Base-by-base conservation (phyloP, 768 basidiomycete genomes). In the Pleurotus eryngii region DNA sequence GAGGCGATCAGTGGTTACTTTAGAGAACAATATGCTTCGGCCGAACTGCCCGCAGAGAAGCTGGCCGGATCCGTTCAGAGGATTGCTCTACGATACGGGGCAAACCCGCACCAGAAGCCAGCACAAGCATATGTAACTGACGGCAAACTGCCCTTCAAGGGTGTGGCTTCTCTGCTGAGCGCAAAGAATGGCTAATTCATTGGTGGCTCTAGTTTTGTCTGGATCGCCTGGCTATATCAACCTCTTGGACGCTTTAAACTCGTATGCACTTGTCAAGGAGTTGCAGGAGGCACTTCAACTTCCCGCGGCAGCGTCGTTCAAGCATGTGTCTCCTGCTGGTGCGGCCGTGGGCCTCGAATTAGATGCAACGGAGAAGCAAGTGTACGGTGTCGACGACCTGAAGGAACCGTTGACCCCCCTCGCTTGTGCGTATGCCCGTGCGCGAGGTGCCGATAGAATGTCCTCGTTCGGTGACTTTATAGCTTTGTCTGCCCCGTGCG, bases 391-490 rank as follows among this genome's bases (percentile, higher is more conserved):
- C 0, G 95, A 98, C 38, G 97, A 98, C 65, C 78, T 98, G 58
- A 95, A 94, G 67, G 91, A 92, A 67, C 80, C 88, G 22, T 77
- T 99, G 27, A 94, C 95, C 0, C 85, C 90, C 6, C 80, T 98
- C 49, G 95, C 97, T 18, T 81, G 83, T 55, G 97, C 97, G 0
- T 99, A 99, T 64, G 96, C 97, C 46, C 87, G 97, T 46, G 97
- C 97, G 48, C 86, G 97, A 67, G 96, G 92, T 57, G 96, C 97
- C 20, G 97, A 99, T 70, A 87, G 97, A 55, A 99, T 99, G 97
- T 98, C 96, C 1, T 98, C 96, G 2, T 99, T 98, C 69, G 97
- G 97, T 4, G 97, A 99, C 75, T 99, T 98, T 70, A 95, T 99
- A 64, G 97, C 95, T 0, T 81, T 99, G 9, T 97, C 95, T 15